Base-by-base conservation (phyloP, 768 basidiomycete species). In the Mycena kentingensis region DNA sequence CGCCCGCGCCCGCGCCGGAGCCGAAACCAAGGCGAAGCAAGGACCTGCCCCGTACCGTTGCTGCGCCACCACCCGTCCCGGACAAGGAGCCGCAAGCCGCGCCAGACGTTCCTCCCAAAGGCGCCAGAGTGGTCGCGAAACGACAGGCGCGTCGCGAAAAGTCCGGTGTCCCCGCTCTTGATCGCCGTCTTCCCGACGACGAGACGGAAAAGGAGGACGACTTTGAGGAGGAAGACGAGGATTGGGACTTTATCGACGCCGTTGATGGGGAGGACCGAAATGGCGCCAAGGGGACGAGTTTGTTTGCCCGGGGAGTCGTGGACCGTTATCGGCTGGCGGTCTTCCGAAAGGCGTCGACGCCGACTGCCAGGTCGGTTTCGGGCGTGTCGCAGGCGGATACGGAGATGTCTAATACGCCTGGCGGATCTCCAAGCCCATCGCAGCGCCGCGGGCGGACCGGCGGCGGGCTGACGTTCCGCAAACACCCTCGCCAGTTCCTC, bases 251-350 rank as follows among this genome's bases (percentile, higher is more conserved):
- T 57, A 79, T 96, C 54, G 90, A 93, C 62, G 81, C 81, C 32
- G 88, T 73, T 5, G 87, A 87, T 57, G 84, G 83, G n/a, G 90
- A 91, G 64, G 91, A 92, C 51, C 78, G 85, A 54, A 93, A 93
- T 55, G 90, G 91, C 16, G 73, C 85, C 22, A 84, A 85, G 63
- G 90, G 84, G 6, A 81, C 83, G 18, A 93, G 87, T 64, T 77
- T 94, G 32, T 94, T 93, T 64, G 87, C 93, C 36, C 84, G 92
- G n/a, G 93, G 93, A 5, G 89, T 94, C 42, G 90, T 93, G 46
- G 93, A 96, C 66, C 79, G 88, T 48, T 96, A 95, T 66, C 78
- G 83, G 51, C 74, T 96, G 48, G 84, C 88, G 15, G 90, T 93
- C 19, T 93, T 93, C 80, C 80, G 90, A 49, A 93, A 92, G 66